phyloP scores from a whole-genome alignment of 1,139 yeast genomes.

The Geotrichum restrictum region DNA sequence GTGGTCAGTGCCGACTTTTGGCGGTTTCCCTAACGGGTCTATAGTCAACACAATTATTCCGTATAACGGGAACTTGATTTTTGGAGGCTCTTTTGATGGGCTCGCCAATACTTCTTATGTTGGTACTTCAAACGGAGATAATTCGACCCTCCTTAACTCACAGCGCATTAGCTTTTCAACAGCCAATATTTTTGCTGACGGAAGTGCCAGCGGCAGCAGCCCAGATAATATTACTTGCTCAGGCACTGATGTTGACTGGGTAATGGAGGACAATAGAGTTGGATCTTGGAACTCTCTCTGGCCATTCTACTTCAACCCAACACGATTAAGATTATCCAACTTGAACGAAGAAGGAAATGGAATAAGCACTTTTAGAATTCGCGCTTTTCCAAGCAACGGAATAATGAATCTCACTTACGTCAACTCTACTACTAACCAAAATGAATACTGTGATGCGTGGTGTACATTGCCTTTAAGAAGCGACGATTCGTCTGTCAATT shows the following conservation, averaged over 20 bases:
- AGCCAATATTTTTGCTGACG: constrained; percentile 57
- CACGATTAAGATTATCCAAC: constrained; percentile 69
- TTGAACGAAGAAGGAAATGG: constrained; percentile 48
- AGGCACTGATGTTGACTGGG: constrained; percentile 50
- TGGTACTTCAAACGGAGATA: constrained; percentile 36
- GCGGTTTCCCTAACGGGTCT: constrained; percentile 68
- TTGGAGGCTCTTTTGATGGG: constrained; percentile 72
- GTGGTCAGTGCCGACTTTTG: constrained; percentile 58
- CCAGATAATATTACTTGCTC: constrained; percentile 62
- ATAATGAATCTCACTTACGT: constrained; percentile 87
- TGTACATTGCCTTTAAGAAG: constrained; percentile 60
- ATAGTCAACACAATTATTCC: constrained; percentile 61
- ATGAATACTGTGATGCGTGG: constrained; percentile 68
- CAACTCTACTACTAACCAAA: constrained; percentile 58
- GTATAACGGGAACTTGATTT: constrained; percentile 52
- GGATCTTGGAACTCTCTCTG: constrained; percentile 68
- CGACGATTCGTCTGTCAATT: constrained; percentile 63
- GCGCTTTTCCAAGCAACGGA: constrained; percentile 77
- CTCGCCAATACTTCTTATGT: constrained; percentile 52
- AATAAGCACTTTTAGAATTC: constrained; percentile 63
- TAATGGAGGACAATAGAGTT: constrained; percentile 47
- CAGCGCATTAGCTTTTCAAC: constrained; percentile 63
- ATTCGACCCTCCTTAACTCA: constrained; percentile 48
- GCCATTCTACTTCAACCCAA: constrained; percentile 59
- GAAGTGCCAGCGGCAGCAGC: constrained; percentile 41